A percentile compares a stretch with the other conserved stretches of the same genome.
These are phyloP conservation scores for Silene uniflora DNA, from an alignment of 148 eudicot genomes.

Conservation along the genomic window DNA sequence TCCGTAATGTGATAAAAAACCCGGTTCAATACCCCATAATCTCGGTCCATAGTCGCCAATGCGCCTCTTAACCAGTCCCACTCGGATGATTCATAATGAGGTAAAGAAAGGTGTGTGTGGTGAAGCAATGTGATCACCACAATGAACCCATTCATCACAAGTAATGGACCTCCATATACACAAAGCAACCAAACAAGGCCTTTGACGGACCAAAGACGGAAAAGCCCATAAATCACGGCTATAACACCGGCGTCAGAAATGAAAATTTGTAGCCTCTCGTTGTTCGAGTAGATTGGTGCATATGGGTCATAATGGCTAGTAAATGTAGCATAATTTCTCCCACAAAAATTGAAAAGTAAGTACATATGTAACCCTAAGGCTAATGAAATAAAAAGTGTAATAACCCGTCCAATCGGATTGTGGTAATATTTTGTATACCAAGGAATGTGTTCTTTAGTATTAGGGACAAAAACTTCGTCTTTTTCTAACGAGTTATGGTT, in stretches of 20 bases:
- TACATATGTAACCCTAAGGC: constrained; percentile 82
- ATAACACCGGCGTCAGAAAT: constrained; percentile 64
- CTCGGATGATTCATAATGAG: constrained; percentile 75
- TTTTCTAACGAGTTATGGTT: constrained; percentile 80
- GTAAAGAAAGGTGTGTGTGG: constrained; percentile 78
- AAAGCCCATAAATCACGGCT: constrained; percentile 42
- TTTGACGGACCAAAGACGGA: constrained; percentile 41
- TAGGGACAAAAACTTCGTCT: constrained; percentile 87
- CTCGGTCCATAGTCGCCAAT: constrained; percentile 72
- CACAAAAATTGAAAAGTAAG: constrained; percentile 67
- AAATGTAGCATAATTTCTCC: constrained; percentile 57
- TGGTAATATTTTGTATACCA: constrained; percentile 57
- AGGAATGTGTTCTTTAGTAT: constrained; percentile 30
- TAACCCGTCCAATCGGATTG: constrained; percentile 69
- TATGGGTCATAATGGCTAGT: constrained; percentile 83
- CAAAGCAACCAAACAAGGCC: constrained; percentile 65
- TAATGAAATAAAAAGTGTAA: constrained; percentile 47
- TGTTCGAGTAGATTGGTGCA: constrained; percentile 67
- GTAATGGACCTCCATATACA: constrained; percentile 65
- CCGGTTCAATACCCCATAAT: constrained; percentile 63
- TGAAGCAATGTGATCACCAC: constrained; percentile 72
- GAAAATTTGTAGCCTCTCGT: constrained; percentile 58
- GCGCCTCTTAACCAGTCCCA: constrained; percentile 94
- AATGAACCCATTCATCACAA: constrained; percentile 72
- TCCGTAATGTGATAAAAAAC: constrained; percentile 84